These are phyloP conservation scores for Manihot esculenta DNA, from an alignment of 441 rosid species.

Conservation along the genomic window DNA sequence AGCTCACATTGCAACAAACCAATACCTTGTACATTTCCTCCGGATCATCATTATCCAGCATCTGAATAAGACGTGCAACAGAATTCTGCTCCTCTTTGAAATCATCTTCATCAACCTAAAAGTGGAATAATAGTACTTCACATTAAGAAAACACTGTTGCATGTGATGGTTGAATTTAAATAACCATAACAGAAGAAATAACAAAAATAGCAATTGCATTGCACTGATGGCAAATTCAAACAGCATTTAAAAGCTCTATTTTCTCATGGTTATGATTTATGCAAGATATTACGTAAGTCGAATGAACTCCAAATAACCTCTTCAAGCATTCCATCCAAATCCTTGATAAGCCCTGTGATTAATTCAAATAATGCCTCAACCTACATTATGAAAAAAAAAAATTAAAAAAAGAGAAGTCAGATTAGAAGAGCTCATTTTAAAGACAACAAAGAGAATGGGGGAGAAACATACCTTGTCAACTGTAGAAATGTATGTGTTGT, in stretches of 20 bases:
- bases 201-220: neutral
- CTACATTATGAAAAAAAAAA: conserved; percentile 35
- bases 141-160: conserved; percentile 4
- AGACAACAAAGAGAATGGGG: conserved; percentile 22
- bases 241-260: neutral
- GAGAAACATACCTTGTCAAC: conserved; percentile 63
- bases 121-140: conserved; percentile 8
- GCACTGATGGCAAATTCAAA: neutral
- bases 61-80: conserved; percentile 92
- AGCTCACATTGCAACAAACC: neutral
- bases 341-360: conserved; percentile 86
- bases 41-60: conserved; percentile 77
- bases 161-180: neutral
- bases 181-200: neutral
- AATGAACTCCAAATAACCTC: conserved; percentile 50
- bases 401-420: conserved; percentile 6
- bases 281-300: conserved; percentile 5
- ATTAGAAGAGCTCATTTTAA: conserved; percentile 19
- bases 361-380: conserved; percentile 91
- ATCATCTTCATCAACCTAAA: conserved; percentile 91
- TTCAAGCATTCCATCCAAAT: conserved; percentile 69
- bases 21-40: conserved; percentile 98
- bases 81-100: conserved; percentile 97
- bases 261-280: neutral
- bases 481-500: conserved; percentile 70